These are phyloP conservation scores for Aspergillus sp. DNA, from an alignment of 2,329 filamentous ascomycete genomes.

Conservation along the genomic window DNA sequence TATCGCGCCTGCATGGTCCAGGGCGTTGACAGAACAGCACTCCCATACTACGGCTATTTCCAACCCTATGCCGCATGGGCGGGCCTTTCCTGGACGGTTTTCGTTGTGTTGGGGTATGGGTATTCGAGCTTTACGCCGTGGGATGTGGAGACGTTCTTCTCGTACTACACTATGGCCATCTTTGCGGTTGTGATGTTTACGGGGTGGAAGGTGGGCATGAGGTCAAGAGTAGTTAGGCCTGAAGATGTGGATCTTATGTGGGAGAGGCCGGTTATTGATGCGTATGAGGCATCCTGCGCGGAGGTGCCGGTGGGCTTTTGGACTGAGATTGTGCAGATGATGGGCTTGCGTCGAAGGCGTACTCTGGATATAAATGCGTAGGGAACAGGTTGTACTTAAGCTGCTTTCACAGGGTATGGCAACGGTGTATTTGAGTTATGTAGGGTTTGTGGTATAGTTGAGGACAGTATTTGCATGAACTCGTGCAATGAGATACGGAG, in stretches of 20 bases:
- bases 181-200: conserved; percentile 54
- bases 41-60: neutral
- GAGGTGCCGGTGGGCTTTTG: neutral
- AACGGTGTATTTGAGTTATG: too few relatives aligned
- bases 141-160: conserved; percentile 35
- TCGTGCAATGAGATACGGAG: too few relatives aligned
- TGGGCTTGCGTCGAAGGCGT: neutral
- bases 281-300: conserved; percentile 6
- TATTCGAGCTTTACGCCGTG: neutral
- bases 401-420: too few relatives aligned
- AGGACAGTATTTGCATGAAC: too few relatives aligned
- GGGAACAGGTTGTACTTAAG: too few relatives aligned
- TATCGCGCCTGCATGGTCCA: neutral
- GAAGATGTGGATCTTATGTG: conserved; percentile 56
- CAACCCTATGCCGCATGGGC: neutral
- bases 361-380: too few relatives aligned
- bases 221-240: conserved; percentile 54
- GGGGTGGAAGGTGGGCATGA: conserved; percentile 64
- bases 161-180: conserved; percentile 58
- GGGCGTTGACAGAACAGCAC: neutral
- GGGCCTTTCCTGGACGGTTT: neutral
- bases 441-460: too few relatives aligned
- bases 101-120: neutral
- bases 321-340: neutral
- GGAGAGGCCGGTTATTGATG: conserved; percentile 11